Percentiles rank a stretch among this genome's conserved stretches.
Conservation (phyloP, 768 basidiomycete species). For the Rossbeevera mucosa region DNA sequence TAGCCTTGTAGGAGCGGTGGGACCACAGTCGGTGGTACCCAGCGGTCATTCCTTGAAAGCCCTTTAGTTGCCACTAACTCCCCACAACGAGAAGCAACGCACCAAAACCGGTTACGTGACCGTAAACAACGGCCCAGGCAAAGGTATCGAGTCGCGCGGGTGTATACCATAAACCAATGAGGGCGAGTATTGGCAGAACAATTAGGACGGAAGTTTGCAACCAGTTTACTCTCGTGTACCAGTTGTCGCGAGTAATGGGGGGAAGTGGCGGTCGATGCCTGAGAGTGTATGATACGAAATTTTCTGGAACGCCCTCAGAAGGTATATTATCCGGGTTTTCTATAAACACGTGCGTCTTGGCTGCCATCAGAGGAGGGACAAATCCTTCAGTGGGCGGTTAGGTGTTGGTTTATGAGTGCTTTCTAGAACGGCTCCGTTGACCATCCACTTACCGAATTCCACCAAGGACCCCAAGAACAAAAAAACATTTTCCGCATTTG, state of each 20-base stretch:
- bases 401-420: neutral
- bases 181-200: constrained; percentile 4
- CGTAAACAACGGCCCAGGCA: constrained; percentile 32
- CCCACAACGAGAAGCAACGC: constrained; percentile 19
- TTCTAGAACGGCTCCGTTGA: too few species aligned
- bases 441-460: too few species aligned
- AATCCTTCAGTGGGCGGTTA: too few species aligned
- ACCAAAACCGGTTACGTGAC: constrained; percentile 74
- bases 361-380: neutral
- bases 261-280: constrained; percentile 4
- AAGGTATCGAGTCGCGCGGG: neutral
- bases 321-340: constrained; percentile 9
- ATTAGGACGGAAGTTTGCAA: constrained; percentile 4
- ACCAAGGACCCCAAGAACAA: too few species aligned
- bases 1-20: constrained; percentile 88
- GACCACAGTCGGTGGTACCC: constrained; percentile 96
- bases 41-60: constrained; percentile 62
- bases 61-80: neutral
- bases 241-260: constrained; percentile 7
- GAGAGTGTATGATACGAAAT: constrained; percentile 12
- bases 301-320: neutral
- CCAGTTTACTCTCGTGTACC: constrained; percentile 11
- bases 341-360: neutral
- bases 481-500: too few species aligned
- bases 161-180: constrained; percentile 3